Base-by-base conservation (phyloP, 371 early-diverging fungal species). In the Mortierella sp. region DNA sequence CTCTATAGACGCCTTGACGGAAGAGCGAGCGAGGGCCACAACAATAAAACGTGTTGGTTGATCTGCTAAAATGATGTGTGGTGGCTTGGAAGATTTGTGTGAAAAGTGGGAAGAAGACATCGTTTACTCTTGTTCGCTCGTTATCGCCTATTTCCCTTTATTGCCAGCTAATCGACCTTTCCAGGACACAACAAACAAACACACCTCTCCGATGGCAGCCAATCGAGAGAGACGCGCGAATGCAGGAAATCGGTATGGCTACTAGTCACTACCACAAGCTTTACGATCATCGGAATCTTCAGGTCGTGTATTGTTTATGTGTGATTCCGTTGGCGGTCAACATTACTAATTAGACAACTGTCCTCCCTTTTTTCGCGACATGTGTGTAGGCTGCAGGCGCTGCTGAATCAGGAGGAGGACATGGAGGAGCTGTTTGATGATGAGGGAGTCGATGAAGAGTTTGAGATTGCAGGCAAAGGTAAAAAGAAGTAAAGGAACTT, bases 341-440 rank as follows among this genome's bases (percentile, higher is more conserved):
- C 26, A 19, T 6, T 24, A 38, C 68, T 68, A 68, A 68, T 24
- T 24, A 9, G 34, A 24, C 68, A 24, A 0, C 21, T 34, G 34
- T 34, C 31, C 38, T 63, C 31, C 42, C 5, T 70, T 52, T 60
- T 38, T 48, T 70, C 76, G 16, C 11, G 45, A 42, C 21, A 47
- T 47, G 58, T 63, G n/a, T 19, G 5, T 82, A 93, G 94, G 31
- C 91, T 93, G 89, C 89, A 83, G 3, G 92, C 92, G 19, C 76
- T 93, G 72, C 75, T 94, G 21, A 89, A 92, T 80, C 84, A 91
- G 74, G 92, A 94, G 83, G 81, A 88, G 52, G 94, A 94, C 68
- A 89, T 93, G 89, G 94, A 92, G 70, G 93, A 92, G 26, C 70
- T 92, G 45, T 93, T 94, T 80, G 90, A 91, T 77, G 90, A 90